These are phyloP conservation scores for Entomortierella lignicola DNA, from an alignment of 192 early-diverging fungal species.

Conservation along the genomic window DNA sequence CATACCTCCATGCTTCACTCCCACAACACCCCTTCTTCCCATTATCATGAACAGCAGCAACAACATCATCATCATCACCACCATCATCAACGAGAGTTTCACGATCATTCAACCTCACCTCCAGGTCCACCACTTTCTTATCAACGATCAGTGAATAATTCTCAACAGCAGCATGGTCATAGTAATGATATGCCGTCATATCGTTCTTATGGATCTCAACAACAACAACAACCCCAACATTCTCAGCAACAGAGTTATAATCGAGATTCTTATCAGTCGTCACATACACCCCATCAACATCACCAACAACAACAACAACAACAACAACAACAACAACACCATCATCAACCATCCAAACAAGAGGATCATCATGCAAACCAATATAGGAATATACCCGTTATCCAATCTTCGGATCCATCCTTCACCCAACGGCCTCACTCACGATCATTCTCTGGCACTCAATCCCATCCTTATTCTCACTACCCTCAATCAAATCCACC, in stretches of 20 bases:
- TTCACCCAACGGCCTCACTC: constrained; percentile 31
- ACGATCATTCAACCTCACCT: constrained; percentile 1
- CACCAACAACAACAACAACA: constrained; percentile 6
- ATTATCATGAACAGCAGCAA: constrained; percentile 12
- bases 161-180: too few species aligned
- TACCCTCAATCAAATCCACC: constrained; percentile 8
- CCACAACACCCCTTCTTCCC: neutral
- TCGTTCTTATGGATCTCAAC: neutral
- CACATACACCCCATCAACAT: neutral
- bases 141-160: neutral
- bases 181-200: neutral
- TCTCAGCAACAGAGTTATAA: neutral
- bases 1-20: constrained; percentile 11
- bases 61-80: constrained; percentile 16
- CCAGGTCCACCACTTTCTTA: neutral
- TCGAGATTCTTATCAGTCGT: neutral
- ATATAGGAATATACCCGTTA: constrained; percentile 2
- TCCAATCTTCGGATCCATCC: constrained; percentile 35
- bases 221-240: constrained; percentile 1
- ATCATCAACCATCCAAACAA: neutral
- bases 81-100: neutral
- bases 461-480: constrained; percentile 22
- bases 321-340: neutral
- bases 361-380: constrained; percentile 1
- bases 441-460: constrained; percentile 27